Conservation (phyloP, 495 filamentous ascomycete genomes). For the Aspergillus sclerotiicarbonarius region DNA sequence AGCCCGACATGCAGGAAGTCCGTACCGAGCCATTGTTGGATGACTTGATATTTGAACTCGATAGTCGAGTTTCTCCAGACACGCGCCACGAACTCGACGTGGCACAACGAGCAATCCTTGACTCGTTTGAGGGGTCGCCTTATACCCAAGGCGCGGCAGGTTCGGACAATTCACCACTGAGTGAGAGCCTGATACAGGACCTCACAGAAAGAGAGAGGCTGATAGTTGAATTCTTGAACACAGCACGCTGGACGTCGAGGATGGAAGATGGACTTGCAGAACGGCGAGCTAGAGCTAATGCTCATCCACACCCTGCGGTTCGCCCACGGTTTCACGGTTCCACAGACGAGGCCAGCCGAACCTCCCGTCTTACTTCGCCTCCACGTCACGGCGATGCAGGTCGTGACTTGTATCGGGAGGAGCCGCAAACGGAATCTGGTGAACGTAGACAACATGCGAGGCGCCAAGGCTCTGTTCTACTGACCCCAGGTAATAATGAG, state of each 20-base stretch:
- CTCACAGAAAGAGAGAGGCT: slow-evolving; percentile 56
- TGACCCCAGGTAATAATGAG: slow-evolving; percentile 36
- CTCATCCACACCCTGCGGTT: slow-evolving; percentile 29
- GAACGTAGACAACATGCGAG: slow-evolving; percentile 38
- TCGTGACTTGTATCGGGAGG: slow-evolving; percentile 29
- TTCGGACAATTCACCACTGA: slow-evolving; percentile 28
- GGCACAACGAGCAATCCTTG: slow-evolving; percentile 32
- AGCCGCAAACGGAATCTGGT: slow-evolving; percentile 20
- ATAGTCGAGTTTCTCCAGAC: slow-evolving; percentile 14
- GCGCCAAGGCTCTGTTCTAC: slow-evolving; percentile 45
- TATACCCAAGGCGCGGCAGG: slow-evolving; percentile 20
- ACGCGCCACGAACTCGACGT: slow-evolving; percentile 32
- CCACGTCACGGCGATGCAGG: slow-evolving; percentile 25
- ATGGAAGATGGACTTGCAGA: slow-evolving; percentile 36
- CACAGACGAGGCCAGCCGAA: slow-evolving; percentile 42
- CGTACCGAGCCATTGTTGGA: slow-evolving; percentile 46
- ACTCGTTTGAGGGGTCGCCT: slow-evolving; percentile 25
- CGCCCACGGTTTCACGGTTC: slow-evolving; percentile 35
- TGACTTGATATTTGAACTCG: slow-evolving; percentile 26
- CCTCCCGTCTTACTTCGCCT: slow-evolving; percentile 38
- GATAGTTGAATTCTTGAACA: slow-evolving; percentile 57
- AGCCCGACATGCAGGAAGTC: slow-evolving; percentile 50
- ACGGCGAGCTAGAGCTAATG: slow-evolving; percentile 27
- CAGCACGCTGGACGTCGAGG: slow-evolving; percentile 40
- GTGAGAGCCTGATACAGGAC: slow-evolving; percentile 43